Conservation (phyloP, 345 rosid genomes). For the Populus euphratica region DNA sequence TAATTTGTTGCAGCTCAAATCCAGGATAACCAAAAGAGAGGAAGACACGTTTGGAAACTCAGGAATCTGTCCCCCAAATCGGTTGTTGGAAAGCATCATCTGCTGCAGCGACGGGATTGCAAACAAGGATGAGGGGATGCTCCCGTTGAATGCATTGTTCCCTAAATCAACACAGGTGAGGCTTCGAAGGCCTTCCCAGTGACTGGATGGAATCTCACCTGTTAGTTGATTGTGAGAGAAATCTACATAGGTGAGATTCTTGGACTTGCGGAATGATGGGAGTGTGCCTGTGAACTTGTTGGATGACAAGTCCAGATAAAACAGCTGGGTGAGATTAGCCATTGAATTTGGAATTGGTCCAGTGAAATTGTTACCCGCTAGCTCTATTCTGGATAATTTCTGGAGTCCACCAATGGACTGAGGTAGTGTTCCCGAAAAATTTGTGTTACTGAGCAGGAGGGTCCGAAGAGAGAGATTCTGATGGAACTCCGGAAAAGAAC, state of each 20-base stretch:
- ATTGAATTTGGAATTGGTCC: slow-evolving; percentile 35
- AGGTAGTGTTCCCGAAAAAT: slow-evolving; percentile 31
- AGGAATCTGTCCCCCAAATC: slow-evolving; percentile 18
- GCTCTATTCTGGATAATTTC: slow-evolving; percentile 17
- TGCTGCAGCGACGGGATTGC: slow-evolving; percentile 15
- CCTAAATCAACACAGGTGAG: slow-evolving; percentile 32
- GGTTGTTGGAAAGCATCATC: slow-evolving; percentile 29
- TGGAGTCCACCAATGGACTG: slow-evolving; percentile 28
- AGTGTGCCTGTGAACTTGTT: slow-evolving; percentile 35
- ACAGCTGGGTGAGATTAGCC: slow-evolving; percentile 18
- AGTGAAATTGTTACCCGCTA: slow-evolving; percentile 14
- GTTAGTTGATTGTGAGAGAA: slow-evolving; percentile 29
- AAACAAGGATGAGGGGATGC: slow-evolving; percentile 27
- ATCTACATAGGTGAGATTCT: slow-evolving; percentile 24
- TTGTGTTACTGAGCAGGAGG: slow-evolving; percentile 22
- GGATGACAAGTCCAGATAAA: slow-evolving; percentile 27
- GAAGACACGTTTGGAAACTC: not conserved
- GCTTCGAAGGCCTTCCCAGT: slow-evolving; percentile 24
- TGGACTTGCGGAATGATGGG: slow-evolving; percentile 23
- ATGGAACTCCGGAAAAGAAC: slow-evolving; percentile 11
- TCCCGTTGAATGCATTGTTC: slow-evolving; percentile 32
- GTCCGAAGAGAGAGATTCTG: slow-evolving; percentile 20
- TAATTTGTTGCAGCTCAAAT: slow-evolving; percentile 40
- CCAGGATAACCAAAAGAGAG: slow-evolving; percentile 22
- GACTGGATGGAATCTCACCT: slow-evolving; percentile 21